Evolutionary conservation across 2,329 filamentous ascomycete genomes (phyloP), one percentile per base, ranked within the genome.

Genomic region (Lecanosticta acicola): DNA sequence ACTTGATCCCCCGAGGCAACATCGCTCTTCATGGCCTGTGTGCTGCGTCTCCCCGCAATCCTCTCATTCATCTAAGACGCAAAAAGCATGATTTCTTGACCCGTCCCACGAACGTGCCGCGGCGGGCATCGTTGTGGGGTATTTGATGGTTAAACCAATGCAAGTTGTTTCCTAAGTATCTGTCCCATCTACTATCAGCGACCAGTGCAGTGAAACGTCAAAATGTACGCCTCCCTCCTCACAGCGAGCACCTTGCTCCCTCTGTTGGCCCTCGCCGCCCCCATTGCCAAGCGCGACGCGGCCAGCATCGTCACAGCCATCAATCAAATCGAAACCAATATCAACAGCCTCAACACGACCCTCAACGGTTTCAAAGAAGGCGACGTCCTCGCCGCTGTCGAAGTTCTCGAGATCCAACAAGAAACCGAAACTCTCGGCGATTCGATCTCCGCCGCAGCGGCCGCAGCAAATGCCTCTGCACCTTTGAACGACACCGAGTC

Each of bases 401-500:
- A 47, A 29, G 51, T 51, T 17, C 41, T 54, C 16, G 49, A 47
- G 14, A 54, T 54, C 32, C 49, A 41, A 34, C 7, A 35, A 17
- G 16, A 49, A 13, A 36, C 41, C 46, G 19, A 40, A 20, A 38
- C 39, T 7, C 42, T 54, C n/a, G 38, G 45, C 33, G 26, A 51
- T 17, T 38, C 48, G 8, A 41, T 54, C 43, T 32, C 34, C 21
- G 26, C 40, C 7, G 51, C 48, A 17, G 43, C 43, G n/a, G 32
- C 14, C 7, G 41, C 41, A 9, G 48, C 48, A 11, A 24, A 50
- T 20, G 41, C 41, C 35, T 54, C 51, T 8, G 34, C 17, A 5
- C 16, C 21, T 1, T 45, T 54, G 14, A 21, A 19, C 32, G 38
- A 37, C 21, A 42, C 41, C 29, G 46, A 45, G 34, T 39, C 45